Base-by-base conservation (phyloP, 1,284 basidiomycete genomes). In the Moesziomyces sp. region DNA sequence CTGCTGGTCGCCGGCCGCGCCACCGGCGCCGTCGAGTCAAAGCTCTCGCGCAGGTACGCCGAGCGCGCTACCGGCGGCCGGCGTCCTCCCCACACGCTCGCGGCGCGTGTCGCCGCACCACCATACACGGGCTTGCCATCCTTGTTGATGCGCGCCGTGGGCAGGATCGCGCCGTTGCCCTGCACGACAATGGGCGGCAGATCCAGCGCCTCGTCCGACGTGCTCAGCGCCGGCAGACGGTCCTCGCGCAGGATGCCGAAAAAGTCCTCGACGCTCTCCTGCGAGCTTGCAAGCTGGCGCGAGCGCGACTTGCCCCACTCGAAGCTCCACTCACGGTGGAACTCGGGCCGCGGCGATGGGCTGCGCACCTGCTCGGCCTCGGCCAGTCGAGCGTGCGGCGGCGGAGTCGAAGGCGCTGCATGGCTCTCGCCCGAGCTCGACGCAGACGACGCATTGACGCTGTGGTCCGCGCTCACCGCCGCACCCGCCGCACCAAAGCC, bases 281-380 rank as follows among this genome's bases (percentile, higher is more conserved):
- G 47, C 24, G 28, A n/a, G 26, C 28, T 35, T 1, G 56, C 46
- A 14, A 9, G 19, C 46, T 65, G 58, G 24, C 42, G 33, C 38
- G 62, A 62, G 26, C 72, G 62, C 10, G 49, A 35, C 21, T 51
- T 52, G 28, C 62, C 72, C 59, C 68, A 62, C 21, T 70, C 67
- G 62, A 80, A 79, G 26, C 63, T 72, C 79, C 79, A 81, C 16
- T 79, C 76, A 26, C 76, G 65, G 45, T 75, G 69, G 44, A 80
- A 78, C 33, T 81, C 79, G 35, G 79, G 79, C 35, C 78, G 55
- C 10, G 74, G 74, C 23, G 63, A 69, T 13, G 54, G 64, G 14
- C 52, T 30, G 30, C 42, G 57, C 46, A 23, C 52, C 21, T 49
- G 24, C 14, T 43, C 52, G 18, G 46, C 19, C 3, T 30, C 24